Percentiles rank a stretch among this genome's conserved stretches.
phyloP scores from a whole-genome alignment of 306 rosid genomes.

The Myrica gale region DNA sequence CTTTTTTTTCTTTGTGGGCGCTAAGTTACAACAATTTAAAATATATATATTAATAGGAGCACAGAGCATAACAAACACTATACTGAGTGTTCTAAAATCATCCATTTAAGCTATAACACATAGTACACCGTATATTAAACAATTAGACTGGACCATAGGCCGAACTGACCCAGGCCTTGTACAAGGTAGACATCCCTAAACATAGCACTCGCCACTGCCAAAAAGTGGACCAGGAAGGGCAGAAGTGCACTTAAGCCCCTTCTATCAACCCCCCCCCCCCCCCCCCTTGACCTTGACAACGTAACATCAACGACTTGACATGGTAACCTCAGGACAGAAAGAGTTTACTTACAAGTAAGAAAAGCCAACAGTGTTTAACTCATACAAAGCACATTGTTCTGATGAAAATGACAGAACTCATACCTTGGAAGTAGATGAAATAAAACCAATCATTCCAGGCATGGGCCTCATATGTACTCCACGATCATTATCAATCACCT shows the following conservation, averaged over 20 bases:
- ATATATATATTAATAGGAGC: too few relatives aligned
- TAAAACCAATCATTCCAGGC: conserved; percentile 94
- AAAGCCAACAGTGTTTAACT: background rate
- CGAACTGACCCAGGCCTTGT: background rate
- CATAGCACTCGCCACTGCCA: too few relatives aligned
- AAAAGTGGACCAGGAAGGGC: too few relatives aligned
- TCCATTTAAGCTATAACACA: background rate
- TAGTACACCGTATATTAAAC: background rate
- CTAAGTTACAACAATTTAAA: too few relatives aligned
- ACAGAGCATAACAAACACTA: background rate
- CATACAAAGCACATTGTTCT: background rate
- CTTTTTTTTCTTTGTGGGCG: background rate
- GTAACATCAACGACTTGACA: background rate
- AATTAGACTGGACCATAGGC: background rate
- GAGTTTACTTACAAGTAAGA: background rate
- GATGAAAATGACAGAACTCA: conserved; percentile 9
- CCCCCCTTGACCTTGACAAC: background rate
- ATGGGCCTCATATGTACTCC: conserved; percentile 97
- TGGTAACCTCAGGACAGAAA: background rate
- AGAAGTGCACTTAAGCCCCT: too few relatives aligned
- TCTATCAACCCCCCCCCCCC: too few relatives aligned
- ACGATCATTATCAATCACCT: conserved; percentile 90
- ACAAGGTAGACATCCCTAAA: background rate
- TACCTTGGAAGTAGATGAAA: conserved; percentile 86
- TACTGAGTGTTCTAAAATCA: background rate